phyloP scores from a whole-genome alignment of 768 basidiomycete species.

The Russula brevipes region DNA sequence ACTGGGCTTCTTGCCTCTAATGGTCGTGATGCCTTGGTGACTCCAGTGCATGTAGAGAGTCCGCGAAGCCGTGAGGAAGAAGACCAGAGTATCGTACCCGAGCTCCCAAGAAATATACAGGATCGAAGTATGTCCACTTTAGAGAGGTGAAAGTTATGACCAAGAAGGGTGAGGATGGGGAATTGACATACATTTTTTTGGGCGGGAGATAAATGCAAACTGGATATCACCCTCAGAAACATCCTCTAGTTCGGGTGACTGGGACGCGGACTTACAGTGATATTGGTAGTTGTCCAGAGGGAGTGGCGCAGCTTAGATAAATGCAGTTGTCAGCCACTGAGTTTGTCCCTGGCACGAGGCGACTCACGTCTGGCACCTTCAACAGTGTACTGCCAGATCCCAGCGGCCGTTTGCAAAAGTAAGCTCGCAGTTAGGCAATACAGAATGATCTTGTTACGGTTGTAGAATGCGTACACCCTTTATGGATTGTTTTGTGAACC shows the following conservation, averaged over 20 bases:
- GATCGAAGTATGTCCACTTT: slow-evolving; percentile 15
- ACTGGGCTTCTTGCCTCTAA: not conserved
- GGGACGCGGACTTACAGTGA: slow-evolving; percentile 16
- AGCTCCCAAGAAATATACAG: slow-evolving; percentile 26
- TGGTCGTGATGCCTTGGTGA: not conserved
- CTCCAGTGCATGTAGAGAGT: slow-evolving; percentile 22
- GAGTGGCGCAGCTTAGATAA: slow-evolving; percentile 15
- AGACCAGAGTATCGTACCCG: slow-evolving; percentile 21
- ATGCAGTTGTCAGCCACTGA: not conserved
- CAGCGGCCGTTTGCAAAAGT: slow-evolving; percentile 16
- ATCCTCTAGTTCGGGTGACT: not conserved
- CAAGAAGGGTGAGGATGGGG: not conserved
- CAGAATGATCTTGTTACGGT: slow-evolving; percentile 21
- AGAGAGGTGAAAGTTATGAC: not conserved
- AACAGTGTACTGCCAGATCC: slow-evolving; percentile 24
- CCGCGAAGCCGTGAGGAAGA: slow-evolving; percentile 22
- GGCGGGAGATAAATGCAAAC: slow-evolving; percentile 25
- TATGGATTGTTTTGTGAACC: not conserved
- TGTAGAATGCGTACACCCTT: slow-evolving; percentile 25
- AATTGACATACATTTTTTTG: slow-evolving; percentile 16
- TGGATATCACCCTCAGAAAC: slow-evolving; percentile 1
- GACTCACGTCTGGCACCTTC: slow-evolving; percentile 16
- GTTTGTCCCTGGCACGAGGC: not conserved
- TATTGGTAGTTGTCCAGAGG: slow-evolving; percentile 24
- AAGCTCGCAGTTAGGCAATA: slow-evolving; percentile 14